phyloP scores from a whole-genome alignment of 257 asterid species.

The Capsicum rhomboideum region DNA sequence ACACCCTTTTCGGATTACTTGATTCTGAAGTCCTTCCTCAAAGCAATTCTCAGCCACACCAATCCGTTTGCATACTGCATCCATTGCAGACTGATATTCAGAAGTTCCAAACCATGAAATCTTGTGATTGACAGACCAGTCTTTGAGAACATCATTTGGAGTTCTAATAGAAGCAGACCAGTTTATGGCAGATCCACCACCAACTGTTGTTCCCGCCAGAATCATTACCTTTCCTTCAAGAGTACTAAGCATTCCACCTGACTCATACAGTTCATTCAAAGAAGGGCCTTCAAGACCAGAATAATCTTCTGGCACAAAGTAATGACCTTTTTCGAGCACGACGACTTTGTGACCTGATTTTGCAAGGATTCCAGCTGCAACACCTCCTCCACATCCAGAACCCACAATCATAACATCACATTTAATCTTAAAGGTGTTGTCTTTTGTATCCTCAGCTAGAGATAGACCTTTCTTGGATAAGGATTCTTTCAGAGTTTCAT shows the following conservation, averaged over 20 bases:
- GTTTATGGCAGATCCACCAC: slow-evolving; percentile 74
- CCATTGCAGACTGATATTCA: slow-evolving; percentile 74
- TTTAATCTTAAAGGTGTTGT: slow-evolving; percentile 24
- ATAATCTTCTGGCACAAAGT: slow-evolving; percentile 66
- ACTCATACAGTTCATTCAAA: slow-evolving; percentile 46
- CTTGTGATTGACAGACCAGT: slow-evolving; percentile 55
- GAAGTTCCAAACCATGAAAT: slow-evolving; percentile 39
- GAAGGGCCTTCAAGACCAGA: slow-evolving; percentile 90
- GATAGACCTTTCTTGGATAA: slow-evolving; percentile 42
- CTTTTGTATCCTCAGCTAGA: slow-evolving; percentile 28
- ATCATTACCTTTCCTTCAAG: slow-evolving; percentile 67
- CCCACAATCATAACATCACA: slow-evolving; percentile 91
- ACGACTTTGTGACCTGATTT: slow-evolving; percentile 67
- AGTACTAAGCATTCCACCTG: slow-evolving; percentile 59
- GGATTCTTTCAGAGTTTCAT: slow-evolving; percentile 44
- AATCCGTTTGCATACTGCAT: slow-evolving; percentile 53
- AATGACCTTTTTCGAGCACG: slow-evolving; percentile 77
- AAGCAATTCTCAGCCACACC: slow-evolving; percentile 58
- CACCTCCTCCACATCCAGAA: slow-evolving; percentile 91
- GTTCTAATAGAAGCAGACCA: slow-evolving; percentile 88
- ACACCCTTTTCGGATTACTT: slow-evolving; percentile 55
- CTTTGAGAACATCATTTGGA: slow-evolving; percentile 57
- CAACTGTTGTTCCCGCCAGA: slow-evolving; percentile 67
- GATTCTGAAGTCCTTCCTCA: slow-evolving; percentile 68
- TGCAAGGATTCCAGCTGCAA: slow-evolving; percentile 76